phyloP scores from a whole-genome alignment of 305 asterid genomes.

The Coffea humblotiana region DNA sequence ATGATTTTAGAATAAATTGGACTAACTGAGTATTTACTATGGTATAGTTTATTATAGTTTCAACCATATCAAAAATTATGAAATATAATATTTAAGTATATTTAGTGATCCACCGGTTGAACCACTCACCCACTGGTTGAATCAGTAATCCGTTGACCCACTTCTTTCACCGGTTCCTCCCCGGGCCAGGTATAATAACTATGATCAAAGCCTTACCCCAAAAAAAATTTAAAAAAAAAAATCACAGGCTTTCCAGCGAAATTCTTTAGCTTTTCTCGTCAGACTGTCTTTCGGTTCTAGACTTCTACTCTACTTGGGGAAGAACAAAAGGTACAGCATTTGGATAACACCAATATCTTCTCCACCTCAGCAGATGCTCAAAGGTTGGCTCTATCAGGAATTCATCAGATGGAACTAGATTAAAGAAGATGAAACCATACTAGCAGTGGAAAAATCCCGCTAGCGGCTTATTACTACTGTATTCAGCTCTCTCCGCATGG shows the following conservation, averaged over 20 bases:
- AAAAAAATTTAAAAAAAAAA: neutral
- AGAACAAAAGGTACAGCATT: neutral
- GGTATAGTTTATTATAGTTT: too few species aligned
- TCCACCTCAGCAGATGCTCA: conserved; percentile 16
- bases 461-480: neutral
- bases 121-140: too few species aligned
- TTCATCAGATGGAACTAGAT: neutral
- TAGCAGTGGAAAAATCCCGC: neutral
- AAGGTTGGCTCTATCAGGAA: neutral
- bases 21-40: too few species aligned
- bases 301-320: neutral
- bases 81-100: too few species aligned
- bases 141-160: too few species aligned
- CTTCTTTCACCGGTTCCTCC: too few species aligned
- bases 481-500: neutral
- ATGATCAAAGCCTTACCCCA: too few species aligned
- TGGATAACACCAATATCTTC: conserved; percentile 19
- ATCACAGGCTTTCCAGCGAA: neutral
- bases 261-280: conserved; percentile 4
- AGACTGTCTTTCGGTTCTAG: neutral
- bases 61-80: too few species aligned
- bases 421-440: neutral
- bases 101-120: too few species aligned
- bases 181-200: too few species aligned
- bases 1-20: too few species aligned